Percentiles rank a stretch among this genome's conserved stretches.
phyloP scores from a whole-genome alignment of 1,284 basidiomycete genomes.

The Papiliotrema flavescens region DNA sequence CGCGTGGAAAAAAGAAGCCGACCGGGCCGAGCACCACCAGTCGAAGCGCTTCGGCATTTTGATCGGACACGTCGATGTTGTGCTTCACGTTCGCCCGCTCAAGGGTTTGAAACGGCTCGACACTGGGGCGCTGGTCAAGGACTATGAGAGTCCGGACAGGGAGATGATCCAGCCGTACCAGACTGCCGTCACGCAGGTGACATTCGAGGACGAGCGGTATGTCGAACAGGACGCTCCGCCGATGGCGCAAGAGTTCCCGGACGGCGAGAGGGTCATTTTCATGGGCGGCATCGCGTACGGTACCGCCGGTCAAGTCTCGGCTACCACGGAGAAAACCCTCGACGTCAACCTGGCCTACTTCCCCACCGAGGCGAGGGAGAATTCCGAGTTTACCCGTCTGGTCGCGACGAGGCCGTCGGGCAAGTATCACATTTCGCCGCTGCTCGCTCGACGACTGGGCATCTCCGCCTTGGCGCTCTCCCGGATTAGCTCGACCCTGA shows the following conservation, averaged over 20 bases:
- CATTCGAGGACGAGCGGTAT: slow-evolving; percentile 83
- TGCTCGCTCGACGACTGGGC: slow-evolving; percentile 64
- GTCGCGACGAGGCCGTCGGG: slow-evolving; percentile 59
- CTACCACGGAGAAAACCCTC: slow-evolving; percentile 63
- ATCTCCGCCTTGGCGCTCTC: slow-evolving; percentile 74
- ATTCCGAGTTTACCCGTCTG: slow-evolving; percentile 67
- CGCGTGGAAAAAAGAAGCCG: slow-evolving; percentile 72
- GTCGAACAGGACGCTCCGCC: slow-evolving; percentile 71
- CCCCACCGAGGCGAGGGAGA: slow-evolving; percentile 72
- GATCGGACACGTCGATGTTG: slow-evolving; percentile 72
- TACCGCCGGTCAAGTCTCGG: slow-evolving; percentile 83
- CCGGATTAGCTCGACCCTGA: slow-evolving; percentile 87
- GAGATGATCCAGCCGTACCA: slow-evolving; percentile 84
- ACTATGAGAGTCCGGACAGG: slow-evolving; percentile 78
- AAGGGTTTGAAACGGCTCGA: slow-evolving; percentile 91
- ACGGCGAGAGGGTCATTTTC: slow-evolving; percentile 90
- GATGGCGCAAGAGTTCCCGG: slow-evolving; percentile 82
- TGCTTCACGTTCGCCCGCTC: slow-evolving; percentile 78
- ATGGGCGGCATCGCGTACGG: slow-evolving; percentile 90
- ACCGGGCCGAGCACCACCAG: slow-evolving; percentile 76
- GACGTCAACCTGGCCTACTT: slow-evolving; percentile 82
- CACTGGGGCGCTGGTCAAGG: slow-evolving; percentile 86
- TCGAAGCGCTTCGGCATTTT: slow-evolving; percentile 87
- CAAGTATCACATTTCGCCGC: slow-evolving; percentile 72
- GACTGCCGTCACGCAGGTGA: slow-evolving; percentile 70